Evolutionary conservation across 1,284 basidiomycete genomes (phyloP), one percentile per base, ranked within the genome.

Genomic region (Clitocybe nebularis): DNA sequence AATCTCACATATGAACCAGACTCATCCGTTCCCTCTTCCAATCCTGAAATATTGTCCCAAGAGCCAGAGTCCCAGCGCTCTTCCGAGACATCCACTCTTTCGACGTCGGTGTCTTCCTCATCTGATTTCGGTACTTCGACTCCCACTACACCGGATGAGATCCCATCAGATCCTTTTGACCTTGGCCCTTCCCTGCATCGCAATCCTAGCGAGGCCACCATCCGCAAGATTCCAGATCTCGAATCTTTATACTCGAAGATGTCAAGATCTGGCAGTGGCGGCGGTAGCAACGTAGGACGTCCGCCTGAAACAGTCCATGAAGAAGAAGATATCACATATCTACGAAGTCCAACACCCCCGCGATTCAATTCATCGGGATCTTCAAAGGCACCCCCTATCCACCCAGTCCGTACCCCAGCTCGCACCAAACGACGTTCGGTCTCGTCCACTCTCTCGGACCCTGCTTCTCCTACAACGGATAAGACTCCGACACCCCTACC

Each of bases 351-450:
- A 22, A 48, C 46, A 11, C 46, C 53, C 11, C 36, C 46, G 0
- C 52, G 48, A 8, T 43, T 45, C 25, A 60, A 57, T 48, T 61
- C 64, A 8, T 60, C 66, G 46, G 62, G 52, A 37, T 50, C 59
- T 5, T 52, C 59, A 17, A 72, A 67, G 47, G 62, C 69, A 1
- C 81, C 83, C 8, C 81, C 81, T 1, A 62, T 70, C 1, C 70
- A 75, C 50, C 79, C 81, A 34, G 75, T 83, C 10, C 87, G 93
- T 10, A 99, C 94, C 0, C 95, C 94, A 0, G 90, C 88, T 3
- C 79, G 93, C 5, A 98, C 94, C 1, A 98, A 98, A 62, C 83
- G 95, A 2, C 84, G 93, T 13, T 96, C 93, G 0, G 81, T 96
- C 7, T 93, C 92, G 0, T 94, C 91, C 2, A 84, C 82, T 2